Conservation (phyloP, 1,284 basidiomycete genomes). For the Wallemia hederae region DNA sequence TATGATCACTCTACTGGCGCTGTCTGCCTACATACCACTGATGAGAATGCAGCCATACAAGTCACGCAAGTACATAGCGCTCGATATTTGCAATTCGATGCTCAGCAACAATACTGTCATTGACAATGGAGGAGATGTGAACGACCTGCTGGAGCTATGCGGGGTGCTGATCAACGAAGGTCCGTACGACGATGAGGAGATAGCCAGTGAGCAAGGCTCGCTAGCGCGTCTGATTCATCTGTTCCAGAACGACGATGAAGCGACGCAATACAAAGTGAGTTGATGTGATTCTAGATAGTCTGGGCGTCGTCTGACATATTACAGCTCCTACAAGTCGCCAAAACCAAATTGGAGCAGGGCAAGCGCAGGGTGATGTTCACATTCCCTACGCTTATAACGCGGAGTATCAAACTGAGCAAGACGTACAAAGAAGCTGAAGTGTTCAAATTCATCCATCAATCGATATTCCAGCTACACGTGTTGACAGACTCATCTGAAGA, state of each 20-base stretch:
- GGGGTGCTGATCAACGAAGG: constrained; percentile 60
- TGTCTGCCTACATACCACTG: constrained; percentile 57
- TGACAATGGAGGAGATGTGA: constrained; percentile 64
- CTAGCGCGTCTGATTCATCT: constrained; percentile 82
- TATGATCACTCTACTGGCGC: constrained; percentile 67
- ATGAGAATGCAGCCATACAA: constrained; percentile 57
- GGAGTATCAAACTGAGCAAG: constrained; percentile 61
- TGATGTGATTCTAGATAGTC: too few species aligned
- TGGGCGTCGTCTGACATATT: background rate
- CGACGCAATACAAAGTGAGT: constrained; percentile 56
- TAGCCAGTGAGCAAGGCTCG: constrained; percentile 93
- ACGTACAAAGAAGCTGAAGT: constrained; percentile 50
- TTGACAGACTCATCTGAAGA: constrained; percentile 69
- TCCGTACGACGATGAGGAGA: constrained; percentile 46
- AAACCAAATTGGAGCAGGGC: constrained; percentile 61
- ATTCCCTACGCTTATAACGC: constrained; percentile 71
- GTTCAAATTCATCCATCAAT: constrained; percentile 71
- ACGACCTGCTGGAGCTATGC: constrained; percentile 66
- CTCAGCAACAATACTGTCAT: constrained; percentile 82
- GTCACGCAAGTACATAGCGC: constrained; percentile 61
- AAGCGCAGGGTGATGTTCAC: constrained; percentile 79
- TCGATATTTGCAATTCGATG: constrained; percentile 66
- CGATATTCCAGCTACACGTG: constrained; percentile 63
- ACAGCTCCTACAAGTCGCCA: constrained; percentile 59
- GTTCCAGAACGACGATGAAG: constrained; percentile 53